Base-by-base conservation (phyloP, 805 yeast species). In the Kodamaea hsintzibuensis region DNA sequence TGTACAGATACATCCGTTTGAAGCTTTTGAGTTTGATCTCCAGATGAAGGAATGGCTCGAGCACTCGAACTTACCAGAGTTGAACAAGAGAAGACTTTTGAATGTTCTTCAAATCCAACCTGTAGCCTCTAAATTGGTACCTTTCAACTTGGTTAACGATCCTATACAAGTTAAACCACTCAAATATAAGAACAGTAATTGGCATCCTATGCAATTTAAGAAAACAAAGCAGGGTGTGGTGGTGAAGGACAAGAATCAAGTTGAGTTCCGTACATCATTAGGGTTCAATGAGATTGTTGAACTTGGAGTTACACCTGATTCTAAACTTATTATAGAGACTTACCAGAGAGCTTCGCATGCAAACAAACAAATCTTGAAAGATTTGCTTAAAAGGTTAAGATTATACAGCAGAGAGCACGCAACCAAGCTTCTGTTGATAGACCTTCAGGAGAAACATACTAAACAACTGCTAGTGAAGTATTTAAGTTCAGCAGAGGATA, bases 271-370 rank as follows among this genome's bases (percentile, higher is more conserved):
- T 35, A 56, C 68, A 35, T 61, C 63, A 18, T 59, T 62, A 45
- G 80, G 79, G 18, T 70, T 75, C 44, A 57, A 55, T 7, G 72
- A 68, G 13, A 51, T 75, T 7, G 51, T 73, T 25, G 55, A 68
- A n/a, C 63, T 61, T 50, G 79, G 79, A 0, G 66, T 75, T 7
- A 59, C 65, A 25, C 79, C 79, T 0, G 77, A 75, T 53, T 59
- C 60, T 46, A 50, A 52, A 13, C 49, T 73, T n/a, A 54, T 76
- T 5, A 67, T 67, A 45, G 67, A 62, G 40, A 72, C 78, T 0
- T 68, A 71, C 50, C 56, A 62, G 27, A 59, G 66, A 33, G 65
- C 67, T 60, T 65, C 66, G 42, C 35, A 54, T 16, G 52, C 57
- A 16, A 61, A 71, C 33, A 60, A 68, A 53, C 50, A 58, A 8